phyloP scores from a whole-genome alignment of 1,284 basidiomycete genomes.

The Moesziomyces sp. region DNA sequence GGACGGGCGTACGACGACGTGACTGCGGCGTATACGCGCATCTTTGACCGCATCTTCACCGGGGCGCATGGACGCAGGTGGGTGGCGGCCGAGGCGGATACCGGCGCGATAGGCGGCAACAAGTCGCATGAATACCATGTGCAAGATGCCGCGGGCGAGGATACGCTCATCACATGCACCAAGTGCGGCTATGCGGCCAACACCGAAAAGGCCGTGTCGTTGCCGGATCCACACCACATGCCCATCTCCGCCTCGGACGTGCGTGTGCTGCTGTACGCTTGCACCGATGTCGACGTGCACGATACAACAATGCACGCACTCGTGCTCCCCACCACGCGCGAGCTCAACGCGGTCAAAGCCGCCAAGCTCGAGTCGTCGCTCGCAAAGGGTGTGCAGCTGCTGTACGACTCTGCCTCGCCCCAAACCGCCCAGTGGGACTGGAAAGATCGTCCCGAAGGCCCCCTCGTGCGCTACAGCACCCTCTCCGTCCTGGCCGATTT shows the following conservation, averaged over 20 bases:
- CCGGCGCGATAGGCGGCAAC: constrained; percentile 68
- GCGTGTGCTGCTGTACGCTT: constrained; percentile 43
- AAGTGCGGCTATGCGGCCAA: constrained; percentile 66
- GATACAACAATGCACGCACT: constrained; percentile 48
- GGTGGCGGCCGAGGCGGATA: constrained; percentile 67
- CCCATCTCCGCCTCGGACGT: constrained; percentile 37
- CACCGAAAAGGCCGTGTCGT: constrained; percentile 61
- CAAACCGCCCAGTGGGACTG: constrained; percentile 48
- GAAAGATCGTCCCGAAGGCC: constrained; percentile 57
- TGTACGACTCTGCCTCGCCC: constrained; percentile 28
- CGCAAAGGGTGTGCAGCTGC: constrained; percentile 13
- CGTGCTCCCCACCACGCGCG: constrained; percentile 33
- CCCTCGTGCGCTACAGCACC: constrained; percentile 43
- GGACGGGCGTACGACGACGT: constrained; percentile 62
- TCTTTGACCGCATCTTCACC: constrained; percentile 58
- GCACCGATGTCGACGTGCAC: constrained; percentile 20
- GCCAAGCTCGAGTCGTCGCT: constrained; percentile 12
- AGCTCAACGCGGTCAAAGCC: constrained; percentile 59
- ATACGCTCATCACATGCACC: constrained; percentile 64
- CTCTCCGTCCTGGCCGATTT: constrained; percentile 45
- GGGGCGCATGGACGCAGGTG: constrained; percentile 15
- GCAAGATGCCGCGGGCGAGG: constrained; percentile 65
- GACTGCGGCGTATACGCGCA: constrained; percentile 59
- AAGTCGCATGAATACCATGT: constrained; percentile 68
- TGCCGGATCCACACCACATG: constrained; percentile 20